Evolutionary conservation across 176 grass and related monocot species (phyloP).

Genomic region (Thalia dealbata): DNA sequence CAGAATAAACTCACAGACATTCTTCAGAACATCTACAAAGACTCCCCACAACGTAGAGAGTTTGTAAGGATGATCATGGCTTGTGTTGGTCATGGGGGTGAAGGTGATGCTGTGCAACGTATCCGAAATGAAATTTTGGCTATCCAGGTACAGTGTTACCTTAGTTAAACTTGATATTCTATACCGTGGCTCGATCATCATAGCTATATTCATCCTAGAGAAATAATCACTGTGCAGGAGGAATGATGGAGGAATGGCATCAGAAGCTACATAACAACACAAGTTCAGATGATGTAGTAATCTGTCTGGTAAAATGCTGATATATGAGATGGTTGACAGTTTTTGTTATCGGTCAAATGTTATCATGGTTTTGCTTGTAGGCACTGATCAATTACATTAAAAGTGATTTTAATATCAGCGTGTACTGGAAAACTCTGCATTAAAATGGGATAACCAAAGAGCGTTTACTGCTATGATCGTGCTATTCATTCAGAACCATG

Average conservation of each 20-base stretch:
- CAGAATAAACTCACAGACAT: constrained; percentile 80
- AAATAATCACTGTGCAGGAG: constrained; percentile 93
- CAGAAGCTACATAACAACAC: constrained; percentile 99
- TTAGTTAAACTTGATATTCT: neutral
- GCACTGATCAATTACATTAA: constrained; percentile 86
- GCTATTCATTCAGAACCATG: constrained; percentile 94
- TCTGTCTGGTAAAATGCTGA: constrained; percentile 67
- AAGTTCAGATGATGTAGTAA: constrained; percentile 96
- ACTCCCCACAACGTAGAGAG: constrained; percentile 66
- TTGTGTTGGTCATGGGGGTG: constrained; percentile 83
- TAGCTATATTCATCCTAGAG: constrained; percentile 42
- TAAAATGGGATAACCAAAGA: constrained; percentile 89
- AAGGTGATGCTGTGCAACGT: constrained; percentile 97
- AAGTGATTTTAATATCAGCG: constrained; percentile 62
- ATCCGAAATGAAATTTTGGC: constrained; percentile 99
- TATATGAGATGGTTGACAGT: neutral
- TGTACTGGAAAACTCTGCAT: constrained; percentile 92
- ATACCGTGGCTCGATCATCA: neutral
- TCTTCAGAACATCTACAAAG: constrained; percentile 77
- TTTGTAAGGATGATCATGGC: constrained; percentile 80
- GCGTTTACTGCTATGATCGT: constrained; percentile 82
- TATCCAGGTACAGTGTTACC: constrained; percentile 46
- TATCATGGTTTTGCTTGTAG: constrained; percentile 38
- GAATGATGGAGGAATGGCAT: constrained; percentile 99
- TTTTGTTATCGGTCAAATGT: constrained; percentile 20